Evolutionary conservation across 208 protist species (phyloP).

Genomic region (Crithidia expoeki): DNA sequence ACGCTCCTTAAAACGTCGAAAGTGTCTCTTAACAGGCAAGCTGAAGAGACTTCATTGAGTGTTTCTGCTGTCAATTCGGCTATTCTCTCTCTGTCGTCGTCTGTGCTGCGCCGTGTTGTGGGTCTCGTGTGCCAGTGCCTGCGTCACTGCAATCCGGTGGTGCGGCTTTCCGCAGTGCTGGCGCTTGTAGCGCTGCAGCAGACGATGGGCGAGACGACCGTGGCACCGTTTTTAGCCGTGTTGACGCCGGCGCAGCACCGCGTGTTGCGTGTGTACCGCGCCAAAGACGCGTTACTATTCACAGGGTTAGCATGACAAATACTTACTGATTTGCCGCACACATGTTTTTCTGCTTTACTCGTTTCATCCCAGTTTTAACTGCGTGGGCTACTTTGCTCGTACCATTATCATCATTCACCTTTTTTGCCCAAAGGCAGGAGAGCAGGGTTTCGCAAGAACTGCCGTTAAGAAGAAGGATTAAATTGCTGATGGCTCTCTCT

Average conservation of each 20-base stretch:
- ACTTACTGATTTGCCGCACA: too few species aligned
- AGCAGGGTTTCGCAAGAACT: too few species aligned
- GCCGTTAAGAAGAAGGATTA: too few species aligned
- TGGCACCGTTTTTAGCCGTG: constrained; percentile 46
- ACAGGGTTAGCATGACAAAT: too few species aligned
- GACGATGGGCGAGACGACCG: constrained; percentile 35
- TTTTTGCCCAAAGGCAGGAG: too few species aligned
- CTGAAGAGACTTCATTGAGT: neutral
- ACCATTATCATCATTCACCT: too few species aligned
- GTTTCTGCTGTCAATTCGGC: neutral
- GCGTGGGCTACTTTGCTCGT: too few species aligned
- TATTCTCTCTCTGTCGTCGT: constrained; percentile 31
- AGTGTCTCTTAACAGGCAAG: neutral
- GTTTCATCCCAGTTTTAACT: too few species aligned
- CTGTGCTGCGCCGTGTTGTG: constrained; percentile 45
- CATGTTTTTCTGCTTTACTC: too few species aligned
- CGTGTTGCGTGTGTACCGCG: constrained; percentile 57
- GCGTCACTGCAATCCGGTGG: constrained; percentile 46
- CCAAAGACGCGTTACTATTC: constrained; percentile 19
- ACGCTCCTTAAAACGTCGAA: neutral
- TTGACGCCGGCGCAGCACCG: constrained; percentile 57
- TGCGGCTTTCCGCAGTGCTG: constrained; percentile 39
- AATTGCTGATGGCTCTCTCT: too few species aligned
- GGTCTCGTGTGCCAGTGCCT: constrained; percentile 36
- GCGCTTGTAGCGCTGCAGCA: constrained; percentile 25